A percentile compares a stretch with the other conserved stretches of the same genome.
Evolutionary conservation across 345 rosid genomes (phyloP).

Genomic region (Acer saccharum): DNA sequence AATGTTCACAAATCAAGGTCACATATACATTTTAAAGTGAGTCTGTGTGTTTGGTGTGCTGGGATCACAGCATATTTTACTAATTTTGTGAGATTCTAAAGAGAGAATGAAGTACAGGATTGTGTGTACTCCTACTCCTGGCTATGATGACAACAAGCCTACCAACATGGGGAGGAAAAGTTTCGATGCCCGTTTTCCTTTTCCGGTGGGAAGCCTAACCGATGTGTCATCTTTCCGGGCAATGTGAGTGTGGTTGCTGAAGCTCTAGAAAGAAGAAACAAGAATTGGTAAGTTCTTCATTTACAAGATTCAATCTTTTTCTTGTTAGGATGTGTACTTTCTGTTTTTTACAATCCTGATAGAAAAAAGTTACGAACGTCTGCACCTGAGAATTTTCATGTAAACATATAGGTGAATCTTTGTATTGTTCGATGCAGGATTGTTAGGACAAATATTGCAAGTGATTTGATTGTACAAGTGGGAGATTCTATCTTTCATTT

Average conservation of each 20-base stretch:
- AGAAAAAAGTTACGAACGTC: background rate
- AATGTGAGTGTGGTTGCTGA: conserved; percentile 33
- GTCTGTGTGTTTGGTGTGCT: background rate
- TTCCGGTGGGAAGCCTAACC: conserved; percentile 30
- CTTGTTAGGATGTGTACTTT: too few relatives aligned
- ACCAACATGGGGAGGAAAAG: conserved; percentile 19
- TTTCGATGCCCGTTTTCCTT: conserved; percentile 7
- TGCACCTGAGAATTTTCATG: background rate
- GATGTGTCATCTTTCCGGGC: conserved; percentile 36
- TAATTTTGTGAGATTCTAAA: background rate
- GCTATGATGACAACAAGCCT: background rate
- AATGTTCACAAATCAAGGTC: background rate
- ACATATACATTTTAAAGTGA: background rate
- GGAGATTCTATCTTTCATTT: conserved; percentile 54
- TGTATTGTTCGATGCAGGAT: conserved; percentile 36
- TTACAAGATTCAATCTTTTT: background rate
- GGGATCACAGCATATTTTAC: background rate
- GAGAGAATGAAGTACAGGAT: conserved; percentile 29
- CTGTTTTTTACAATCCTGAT: too few relatives aligned
- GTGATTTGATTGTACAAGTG: conserved; percentile 51
- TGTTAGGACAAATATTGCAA: conserved; percentile 32
- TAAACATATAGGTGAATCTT: background rate
- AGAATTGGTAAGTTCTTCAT: conserved; percentile 35
- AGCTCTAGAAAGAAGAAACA: conserved; percentile 42
- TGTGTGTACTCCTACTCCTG: background rate